Percentiles rank a stretch among this genome's conserved stretches.
Evolutionary conservation across 2,329 filamentous ascomycete species (phyloP).

Genomic region (Amauroascus niger): DNA sequence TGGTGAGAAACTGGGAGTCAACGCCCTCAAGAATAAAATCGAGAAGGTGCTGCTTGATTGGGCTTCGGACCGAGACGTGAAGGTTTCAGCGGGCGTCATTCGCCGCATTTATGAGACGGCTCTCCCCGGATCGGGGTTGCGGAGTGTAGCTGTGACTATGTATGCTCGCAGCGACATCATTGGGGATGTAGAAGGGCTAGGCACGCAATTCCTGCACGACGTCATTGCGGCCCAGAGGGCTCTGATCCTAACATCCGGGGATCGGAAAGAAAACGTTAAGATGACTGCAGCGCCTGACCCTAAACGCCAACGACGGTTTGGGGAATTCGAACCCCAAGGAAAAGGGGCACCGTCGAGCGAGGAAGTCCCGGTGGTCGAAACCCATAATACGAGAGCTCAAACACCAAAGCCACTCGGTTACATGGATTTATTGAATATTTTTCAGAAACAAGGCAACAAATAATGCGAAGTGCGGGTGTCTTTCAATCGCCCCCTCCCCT

Average conservation of each 20-base stretch:
- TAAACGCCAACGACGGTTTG: neutral
- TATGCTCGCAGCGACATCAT: neutral
- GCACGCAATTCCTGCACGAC: neutral
- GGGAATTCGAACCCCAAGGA: neutral
- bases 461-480: neutral
- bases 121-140: neutral
- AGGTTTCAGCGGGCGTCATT: neutral
- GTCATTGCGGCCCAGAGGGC: neutral
- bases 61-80: neutral
- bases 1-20: constrained; percentile 1
- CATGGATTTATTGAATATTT: neutral
- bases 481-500: neutral
- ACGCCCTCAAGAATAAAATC: neutral
- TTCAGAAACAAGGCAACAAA: neutral
- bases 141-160: neutral
- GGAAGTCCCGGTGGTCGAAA: neutral
- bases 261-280: neutral
- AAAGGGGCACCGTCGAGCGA: neutral
- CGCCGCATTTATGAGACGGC: neutral
- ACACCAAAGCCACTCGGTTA: neutral
- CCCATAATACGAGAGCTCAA: neutral
- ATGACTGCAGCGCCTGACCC: neutral
- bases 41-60: neutral
- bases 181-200: neutral
- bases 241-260: neutral